Percentiles rank a stretch among this genome's conserved stretches.
phyloP scores from a whole-genome alignment of 148 eudicot species.

The Polygonum aviculare region DNA sequence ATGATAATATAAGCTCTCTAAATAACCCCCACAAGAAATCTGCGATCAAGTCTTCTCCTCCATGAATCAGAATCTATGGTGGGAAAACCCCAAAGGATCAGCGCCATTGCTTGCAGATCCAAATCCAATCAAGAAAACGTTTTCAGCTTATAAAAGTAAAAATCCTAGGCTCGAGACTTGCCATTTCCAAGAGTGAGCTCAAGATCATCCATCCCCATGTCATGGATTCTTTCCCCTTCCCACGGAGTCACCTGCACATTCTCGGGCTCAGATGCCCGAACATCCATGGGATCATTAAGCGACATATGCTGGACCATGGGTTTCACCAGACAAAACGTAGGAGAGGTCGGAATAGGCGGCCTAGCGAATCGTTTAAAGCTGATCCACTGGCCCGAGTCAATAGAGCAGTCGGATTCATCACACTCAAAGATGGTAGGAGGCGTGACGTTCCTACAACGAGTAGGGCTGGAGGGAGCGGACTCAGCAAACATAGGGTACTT shows the following conservation, averaged over 20 bases:
- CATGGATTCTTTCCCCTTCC: conserved; percentile 91
- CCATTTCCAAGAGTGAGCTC: conserved; percentile 93
- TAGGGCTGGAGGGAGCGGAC: conserved; percentile 91
- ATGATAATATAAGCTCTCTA: conserved; percentile 3
- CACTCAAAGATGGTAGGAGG: conserved; percentile 88
- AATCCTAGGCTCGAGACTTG: conserved; percentile 24
- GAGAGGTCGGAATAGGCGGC: conserved; percentile 61
- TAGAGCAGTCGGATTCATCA: conserved; percentile 82
- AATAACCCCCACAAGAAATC: background rate
- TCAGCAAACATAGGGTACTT: conserved; percentile 67
- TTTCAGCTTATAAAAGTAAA: background rate
- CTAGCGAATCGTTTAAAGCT: conserved; percentile 61
- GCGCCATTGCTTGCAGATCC: background rate
- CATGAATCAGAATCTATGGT: background rate
- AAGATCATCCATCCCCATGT: conserved; percentile 83
- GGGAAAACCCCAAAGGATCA: background rate
- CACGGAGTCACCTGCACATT: conserved; percentile 55
- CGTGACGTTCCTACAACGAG: conserved; percentile 39
- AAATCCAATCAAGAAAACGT: background rate
- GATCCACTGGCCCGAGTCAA: conserved; percentile 85
- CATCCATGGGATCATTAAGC: conserved; percentile 42
- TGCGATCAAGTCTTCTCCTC: background rate
- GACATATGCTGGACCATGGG: conserved; percentile 43
- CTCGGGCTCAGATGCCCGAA: conserved; percentile 25
- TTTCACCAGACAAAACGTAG: conserved; percentile 66